phyloP scores from a whole-genome alignment of 805 yeast species.

The Candida incommunis region DNA sequence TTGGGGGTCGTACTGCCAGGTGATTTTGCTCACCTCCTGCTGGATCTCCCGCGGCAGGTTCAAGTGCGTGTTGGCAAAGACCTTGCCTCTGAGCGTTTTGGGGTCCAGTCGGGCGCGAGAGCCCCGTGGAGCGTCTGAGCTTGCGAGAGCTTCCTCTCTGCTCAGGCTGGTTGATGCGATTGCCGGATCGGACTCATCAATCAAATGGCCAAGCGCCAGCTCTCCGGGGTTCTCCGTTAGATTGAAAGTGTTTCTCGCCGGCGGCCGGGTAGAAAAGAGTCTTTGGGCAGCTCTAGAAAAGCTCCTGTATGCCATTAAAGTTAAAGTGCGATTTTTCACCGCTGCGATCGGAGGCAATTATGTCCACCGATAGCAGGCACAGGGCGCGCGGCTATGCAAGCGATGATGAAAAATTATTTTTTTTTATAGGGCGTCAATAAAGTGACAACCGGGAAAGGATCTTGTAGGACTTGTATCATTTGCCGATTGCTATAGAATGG shows the following conservation, averaged over 20 bases:
- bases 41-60: conserved; percentile 44
- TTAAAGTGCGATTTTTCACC: too few species aligned
- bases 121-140: background rate
- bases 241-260: too few species aligned
- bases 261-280: too few species aligned
- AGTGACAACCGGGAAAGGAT: too few species aligned
- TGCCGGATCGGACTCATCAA: background rate
- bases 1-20: conserved; percentile 49
- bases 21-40: conserved; percentile 46
- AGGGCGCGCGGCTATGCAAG: too few species aligned
- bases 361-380: too few species aligned
- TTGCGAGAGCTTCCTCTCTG: background rate
- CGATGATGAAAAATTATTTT: too few species aligned
- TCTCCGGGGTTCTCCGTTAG: background rate
- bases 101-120: conserved; percentile 36
- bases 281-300: too few species aligned
- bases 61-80: conserved; percentile 33
- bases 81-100: conserved; percentile 41
- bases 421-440: too few species aligned
- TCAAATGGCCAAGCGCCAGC: background rate
- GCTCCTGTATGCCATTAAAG: too few species aligned
- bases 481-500: conserved; percentile 1
- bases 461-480: conserved; percentile 3
- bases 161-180: background rate
- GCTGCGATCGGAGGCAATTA: too few species aligned